Evolutionary conservation across 495 filamentous ascomycete genomes (phyloP).

Genomic region (Penicillium coprophilum): DNA sequence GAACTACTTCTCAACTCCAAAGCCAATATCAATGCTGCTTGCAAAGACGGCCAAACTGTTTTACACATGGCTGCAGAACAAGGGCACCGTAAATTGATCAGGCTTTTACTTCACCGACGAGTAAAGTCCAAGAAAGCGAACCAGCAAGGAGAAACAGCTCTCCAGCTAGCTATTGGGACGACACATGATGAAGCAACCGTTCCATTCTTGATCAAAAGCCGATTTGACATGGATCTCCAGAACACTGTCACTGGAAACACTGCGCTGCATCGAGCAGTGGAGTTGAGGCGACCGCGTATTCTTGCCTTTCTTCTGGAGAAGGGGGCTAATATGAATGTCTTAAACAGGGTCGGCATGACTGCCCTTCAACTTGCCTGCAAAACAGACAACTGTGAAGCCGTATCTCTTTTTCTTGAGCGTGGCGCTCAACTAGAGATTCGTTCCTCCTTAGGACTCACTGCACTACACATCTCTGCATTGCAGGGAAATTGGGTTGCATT

Average conservation of each 20-base stretch:
- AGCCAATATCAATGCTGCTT: slow-evolving; percentile 26
- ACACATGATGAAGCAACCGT: slow-evolving; percentile 31
- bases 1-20: slow-evolving; percentile 34
- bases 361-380: slow-evolving; percentile 35
- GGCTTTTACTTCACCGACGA: slow-evolving; percentile 18
- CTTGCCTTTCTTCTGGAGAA: slow-evolving; percentile 33
- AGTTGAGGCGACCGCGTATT: slow-evolving; percentile 28
- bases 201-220: slow-evolving; percentile 29
- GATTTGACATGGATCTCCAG: slow-evolving; percentile 26
- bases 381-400: slow-evolving; percentile 34
- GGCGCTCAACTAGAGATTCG: slow-evolving; percentile 27
- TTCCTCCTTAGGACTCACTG: slow-evolving; percentile 24
- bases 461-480: slow-evolving; percentile 29
- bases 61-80: slow-evolving; percentile 31
- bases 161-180: slow-evolving; percentile 35
- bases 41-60: slow-evolving; percentile 26
- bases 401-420: slow-evolving; percentile 30
- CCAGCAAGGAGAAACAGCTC: slow-evolving; percentile 18
- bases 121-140: slow-evolving; percentile 24
- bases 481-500: slow-evolving; percentile 33
- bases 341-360: slow-evolving; percentile 29
- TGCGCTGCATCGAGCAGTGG: slow-evolving; percentile 35
- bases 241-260: slow-evolving; percentile 34
- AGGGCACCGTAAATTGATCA: slow-evolving; percentile 34
- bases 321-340: slow-evolving; percentile 25